Evolutionary conservation across 1,284 basidiomycete genomes (phyloP), one percentile per base, ranked within the genome.

Genomic region (Marasmius fiardii): DNA sequence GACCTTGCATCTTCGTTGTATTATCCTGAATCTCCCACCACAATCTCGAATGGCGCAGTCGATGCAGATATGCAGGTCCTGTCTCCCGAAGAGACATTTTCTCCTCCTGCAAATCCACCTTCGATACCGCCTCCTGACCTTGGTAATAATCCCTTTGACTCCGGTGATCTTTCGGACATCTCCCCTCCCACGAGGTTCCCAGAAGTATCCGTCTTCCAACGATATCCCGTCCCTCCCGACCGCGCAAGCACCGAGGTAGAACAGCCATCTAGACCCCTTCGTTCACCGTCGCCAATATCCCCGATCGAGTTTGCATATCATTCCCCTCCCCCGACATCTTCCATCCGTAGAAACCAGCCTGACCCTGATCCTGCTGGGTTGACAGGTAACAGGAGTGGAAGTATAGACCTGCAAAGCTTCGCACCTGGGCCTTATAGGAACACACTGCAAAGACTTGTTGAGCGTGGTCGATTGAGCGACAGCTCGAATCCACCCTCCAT

Each of bases 351-450:
- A 49, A 20, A 31, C 8, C 24, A 33, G n/a, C 16, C 51, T 41
- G 35, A 21, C 16, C 35, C 39, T n/a, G 14, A n/a, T 11, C 54
- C 53, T 24, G 57, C 21, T 5, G 21, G 50, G 50, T 24, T 53
- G 31, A 21, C 31, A 33, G 47, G 44, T 11, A 16, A 53, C 47
- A 26, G 43, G 14, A 33, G 26, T 20, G 45, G 33, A 20, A 61
- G 60, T 31, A 65, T 75, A 28, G 67, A 77, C 60, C 67, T 73
- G 1, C 66, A 72, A 7, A 62, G 67, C 1, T 76, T 73, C 58
- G 68, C 71, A 12, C 71, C 74, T 41, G 76, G 77, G 4, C 74
- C 74, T 3, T 78, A 77, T 64, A 65, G 75, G 31, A 74, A 74
- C 51, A 76, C 76, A 7, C 61, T 78, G 55, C 70, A 73, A 54